Evolutionary conservation across 2,329 filamentous ascomycete species (phyloP).

Genomic region (Exophiala dermatitidis): DNA sequence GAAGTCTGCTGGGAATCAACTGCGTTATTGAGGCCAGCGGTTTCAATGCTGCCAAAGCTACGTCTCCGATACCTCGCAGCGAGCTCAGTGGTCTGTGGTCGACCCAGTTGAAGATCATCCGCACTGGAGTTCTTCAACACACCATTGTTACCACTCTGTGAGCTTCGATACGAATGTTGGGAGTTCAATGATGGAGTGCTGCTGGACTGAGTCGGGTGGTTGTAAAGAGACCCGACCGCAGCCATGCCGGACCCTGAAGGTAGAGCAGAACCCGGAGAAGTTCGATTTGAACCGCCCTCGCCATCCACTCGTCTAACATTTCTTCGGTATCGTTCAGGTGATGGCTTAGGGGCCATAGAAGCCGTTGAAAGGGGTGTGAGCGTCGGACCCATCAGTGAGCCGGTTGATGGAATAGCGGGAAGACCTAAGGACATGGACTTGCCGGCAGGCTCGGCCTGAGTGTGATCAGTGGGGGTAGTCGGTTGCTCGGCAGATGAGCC

Average conservation of each 20-base stretch:
- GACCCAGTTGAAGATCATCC: conserved; percentile 60
- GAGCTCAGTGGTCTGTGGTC: conserved; percentile 52
- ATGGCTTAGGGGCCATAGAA: conserved; percentile 50
- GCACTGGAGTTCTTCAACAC: conserved; percentile 54
- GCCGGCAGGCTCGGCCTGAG: conserved; percentile 20
- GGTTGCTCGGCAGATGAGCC: conserved; percentile 14
- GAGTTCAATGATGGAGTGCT: conserved; percentile 30
- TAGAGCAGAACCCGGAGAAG: conserved; percentile 34
- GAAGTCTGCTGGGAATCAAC: conserved; percentile 26
- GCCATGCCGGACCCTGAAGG: conserved; percentile 51
- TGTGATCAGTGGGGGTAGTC: conserved; percentile 6
- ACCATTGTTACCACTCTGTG: conserved; percentile 39
- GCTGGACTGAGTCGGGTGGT: conserved; percentile 37
- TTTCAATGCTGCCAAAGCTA: conserved; percentile 65
- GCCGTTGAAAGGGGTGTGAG: background rate
- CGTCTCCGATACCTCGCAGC: conserved; percentile 71
- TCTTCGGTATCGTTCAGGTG: conserved; percentile 78
- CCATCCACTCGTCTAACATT: conserved; percentile 50
- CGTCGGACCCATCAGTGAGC: conserved; percentile 15
- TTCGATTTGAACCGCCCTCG: conserved; percentile 15
- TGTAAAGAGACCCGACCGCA: conserved; percentile 50
- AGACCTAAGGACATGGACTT: conserved; percentile 17
- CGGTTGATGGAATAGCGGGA: conserved; percentile 14
- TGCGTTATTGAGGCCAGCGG: conserved; percentile 34
- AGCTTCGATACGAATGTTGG: conserved; percentile 29